A percentile compares a stretch with the other conserved stretches of the same genome.
These are phyloP conservation scores for Parastagonospora nodorum DNA, from an alignment of 2,329 filamentous ascomycete species.

Conservation along the genomic window DNA sequence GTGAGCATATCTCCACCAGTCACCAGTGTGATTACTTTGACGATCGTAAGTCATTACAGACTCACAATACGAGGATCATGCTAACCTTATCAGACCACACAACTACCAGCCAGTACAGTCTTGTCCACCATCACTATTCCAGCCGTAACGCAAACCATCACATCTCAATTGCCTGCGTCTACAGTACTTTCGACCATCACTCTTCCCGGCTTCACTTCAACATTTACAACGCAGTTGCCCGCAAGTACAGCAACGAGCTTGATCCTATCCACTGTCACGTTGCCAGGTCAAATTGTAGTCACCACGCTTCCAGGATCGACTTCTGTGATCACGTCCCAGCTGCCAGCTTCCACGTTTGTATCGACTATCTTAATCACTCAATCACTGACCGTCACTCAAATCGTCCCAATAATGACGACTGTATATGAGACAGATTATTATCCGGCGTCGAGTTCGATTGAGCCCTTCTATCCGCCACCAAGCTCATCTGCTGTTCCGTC, in stretches of 20 bases:
- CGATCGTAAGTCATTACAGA: slow-evolving; percentile 8
- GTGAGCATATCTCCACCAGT: slow-evolving; percentile 5
- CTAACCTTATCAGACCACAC: slow-evolving; percentile 4
- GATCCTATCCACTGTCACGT: slow-evolving; percentile 24
- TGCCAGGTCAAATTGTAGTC: slow-evolving; percentile 10
- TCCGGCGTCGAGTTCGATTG: slow-evolving; percentile 9
- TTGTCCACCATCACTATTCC: slow-evolving; percentile 27
- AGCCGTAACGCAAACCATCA: slow-evolving; percentile 24
- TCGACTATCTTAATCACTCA: slow-evolving; percentile 22
- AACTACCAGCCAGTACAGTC: slow-evolving; percentile 28
- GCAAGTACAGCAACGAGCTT: slow-evolving; percentile 26
- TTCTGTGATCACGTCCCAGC: slow-evolving; percentile 24
- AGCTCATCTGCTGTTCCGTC: slow-evolving; percentile 20
- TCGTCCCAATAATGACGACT: slow-evolving; percentile 29
- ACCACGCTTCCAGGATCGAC: slow-evolving; percentile 15
- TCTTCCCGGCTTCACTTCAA: slow-evolving; percentile 21
- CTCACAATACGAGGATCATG: slow-evolving; percentile 2
- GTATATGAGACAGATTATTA: slow-evolving; percentile 22
- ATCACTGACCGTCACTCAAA: slow-evolving; percentile 19
- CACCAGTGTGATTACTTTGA: slow-evolving; percentile 10
- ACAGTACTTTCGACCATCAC: slow-evolving; percentile 30
- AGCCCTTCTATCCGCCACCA: neutral
- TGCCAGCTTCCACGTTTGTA: slow-evolving; percentile 30
- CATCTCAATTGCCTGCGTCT: slow-evolving; percentile 27
- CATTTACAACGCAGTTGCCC: slow-evolving; percentile 23